phyloP scores from a whole-genome alignment of 441 rosid species.

The California macrophylla region DNA sequence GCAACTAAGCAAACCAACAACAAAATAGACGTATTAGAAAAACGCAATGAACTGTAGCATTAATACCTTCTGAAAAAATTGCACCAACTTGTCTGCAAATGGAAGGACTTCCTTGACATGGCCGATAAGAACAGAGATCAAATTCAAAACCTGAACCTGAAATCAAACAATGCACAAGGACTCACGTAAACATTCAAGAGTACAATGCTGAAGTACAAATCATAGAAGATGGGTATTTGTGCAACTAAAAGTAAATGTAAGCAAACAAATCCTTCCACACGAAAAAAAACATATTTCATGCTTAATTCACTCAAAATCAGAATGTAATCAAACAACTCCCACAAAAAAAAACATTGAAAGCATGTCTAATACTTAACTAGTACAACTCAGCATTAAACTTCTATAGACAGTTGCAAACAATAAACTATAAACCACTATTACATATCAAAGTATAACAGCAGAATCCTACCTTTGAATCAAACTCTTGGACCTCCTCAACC shows the following conservation, averaged over 20 bases:
- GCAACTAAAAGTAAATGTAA: not conserved
- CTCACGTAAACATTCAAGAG: not conserved
- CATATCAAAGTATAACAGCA: not conserved
- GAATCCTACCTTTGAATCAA: slow-evolving; percentile 80
- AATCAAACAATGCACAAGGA: slow-evolving; percentile 11
- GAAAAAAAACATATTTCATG: not conserved
- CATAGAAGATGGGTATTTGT: not conserved
- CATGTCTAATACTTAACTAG: not conserved
- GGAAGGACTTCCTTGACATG: slow-evolving; percentile 72
- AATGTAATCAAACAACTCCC: not conserved
- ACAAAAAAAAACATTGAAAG: not conserved
- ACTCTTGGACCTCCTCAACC: slow-evolving; percentile 92
- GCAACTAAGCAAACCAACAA: not conserved
- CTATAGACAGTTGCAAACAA: not conserved
- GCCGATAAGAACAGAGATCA: slow-evolving; percentile 80
- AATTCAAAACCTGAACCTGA: slow-evolving; percentile 94
- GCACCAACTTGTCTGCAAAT: slow-evolving; percentile 63
- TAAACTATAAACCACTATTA: not conserved
- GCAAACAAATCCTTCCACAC: not conserved
- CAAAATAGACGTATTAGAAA: not conserved
- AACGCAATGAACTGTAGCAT: not conserved
- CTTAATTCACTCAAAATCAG: not conserved
- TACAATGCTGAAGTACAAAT: not conserved
- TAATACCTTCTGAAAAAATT: slow-evolving; percentile 79
- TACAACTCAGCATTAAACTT: not conserved